These are phyloP conservation scores for Solanum neorickii DNA, from an alignment of 257 asterid genomes.

Conservation along the genomic window DNA sequence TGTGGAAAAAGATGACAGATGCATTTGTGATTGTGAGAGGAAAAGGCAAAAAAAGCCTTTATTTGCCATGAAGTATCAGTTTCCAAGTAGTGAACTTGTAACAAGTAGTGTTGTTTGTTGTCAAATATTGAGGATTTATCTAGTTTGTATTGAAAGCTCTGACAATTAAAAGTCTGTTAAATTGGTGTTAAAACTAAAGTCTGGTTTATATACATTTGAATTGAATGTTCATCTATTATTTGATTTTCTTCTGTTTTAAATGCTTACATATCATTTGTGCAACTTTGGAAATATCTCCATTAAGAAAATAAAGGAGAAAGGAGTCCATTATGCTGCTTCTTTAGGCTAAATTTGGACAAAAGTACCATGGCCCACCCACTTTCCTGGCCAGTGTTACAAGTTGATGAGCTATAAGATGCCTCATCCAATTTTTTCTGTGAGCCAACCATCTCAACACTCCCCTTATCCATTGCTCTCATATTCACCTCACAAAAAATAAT, in stretches of 20 bases:
- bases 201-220: background rate
- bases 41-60: background rate
- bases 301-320: background rate
- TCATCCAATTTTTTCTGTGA: conserved; percentile 28
- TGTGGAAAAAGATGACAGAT: background rate
- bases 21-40: conserved; percentile 4
- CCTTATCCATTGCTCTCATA: conserved; percentile 49
- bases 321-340: background rate
- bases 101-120: background rate
- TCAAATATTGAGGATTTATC: background rate
- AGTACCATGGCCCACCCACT: background rate
- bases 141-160: background rate
- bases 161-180: background rate
- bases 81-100: background rate
- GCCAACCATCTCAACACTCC: conserved; percentile 47
- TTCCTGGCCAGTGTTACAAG: conserved; percentile 22
- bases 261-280: background rate
- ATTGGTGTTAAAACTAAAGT: background rate
- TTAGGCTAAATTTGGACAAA: background rate
- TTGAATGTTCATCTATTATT: background rate
- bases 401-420: background rate
- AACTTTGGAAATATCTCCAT: background rate
- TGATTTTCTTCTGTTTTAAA: background rate
- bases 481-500: conserved; percentile 23
- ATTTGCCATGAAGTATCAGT: background rate